Percentiles rank a stretch among this genome's conserved stretches.
phyloP scores from a whole-genome alignment of 352 stramenopile species.

The Globisporangium nagaii region DNA sequence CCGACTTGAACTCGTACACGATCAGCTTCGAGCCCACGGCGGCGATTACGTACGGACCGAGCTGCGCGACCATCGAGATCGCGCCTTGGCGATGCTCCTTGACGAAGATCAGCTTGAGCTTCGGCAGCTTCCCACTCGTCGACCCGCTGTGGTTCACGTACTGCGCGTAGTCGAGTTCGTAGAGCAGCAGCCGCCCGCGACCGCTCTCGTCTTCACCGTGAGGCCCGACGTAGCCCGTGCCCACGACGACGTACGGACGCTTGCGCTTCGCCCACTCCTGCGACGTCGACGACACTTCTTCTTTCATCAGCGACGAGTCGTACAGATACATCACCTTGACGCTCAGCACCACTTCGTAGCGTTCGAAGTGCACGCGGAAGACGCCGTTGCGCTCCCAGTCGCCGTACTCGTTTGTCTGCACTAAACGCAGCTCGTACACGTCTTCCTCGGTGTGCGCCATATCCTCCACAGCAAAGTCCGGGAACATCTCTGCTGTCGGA shows the following conservation, averaged over 20 bases:
- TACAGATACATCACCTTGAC: conserved; percentile 85
- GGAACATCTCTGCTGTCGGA: conserved; percentile 74
- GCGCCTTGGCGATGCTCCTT: conserved; percentile 83
- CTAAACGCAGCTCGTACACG: conserved; percentile 74
- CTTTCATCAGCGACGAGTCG: conserved; percentile 74
- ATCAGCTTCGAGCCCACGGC: conserved; percentile 86
- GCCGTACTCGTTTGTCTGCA: conserved; percentile 78
- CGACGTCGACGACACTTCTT: conserved; percentile 59
- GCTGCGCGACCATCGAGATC: conserved; percentile 69
- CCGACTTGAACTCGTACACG: conserved; percentile 87
- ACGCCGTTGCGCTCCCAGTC: conserved; percentile 70
- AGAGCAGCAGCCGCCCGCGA: conserved; percentile 73
- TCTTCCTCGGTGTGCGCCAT: conserved; percentile 75
- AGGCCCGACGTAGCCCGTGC: conserved; percentile 75
- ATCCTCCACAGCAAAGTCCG: conserved; percentile 52
- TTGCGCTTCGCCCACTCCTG: conserved; percentile 75
- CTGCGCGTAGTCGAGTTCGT: conserved; percentile 86
- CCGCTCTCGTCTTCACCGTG: conserved; percentile 86
- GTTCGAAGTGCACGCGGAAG: conserved; percentile 81
- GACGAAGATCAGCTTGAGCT: conserved; percentile 77
- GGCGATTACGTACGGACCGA: conserved; percentile 79
- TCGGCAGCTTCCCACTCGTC: conserved; percentile 76
- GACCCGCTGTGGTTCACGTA: conserved; percentile 73
- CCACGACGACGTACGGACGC: conserved; percentile 76
- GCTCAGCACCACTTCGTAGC: conserved; percentile 80